These are phyloP conservation scores for Pyrenophora tritici-repentis DNA, from an alignment of 2,329 filamentous ascomycete genomes.

Conservation along the genomic window DNA sequence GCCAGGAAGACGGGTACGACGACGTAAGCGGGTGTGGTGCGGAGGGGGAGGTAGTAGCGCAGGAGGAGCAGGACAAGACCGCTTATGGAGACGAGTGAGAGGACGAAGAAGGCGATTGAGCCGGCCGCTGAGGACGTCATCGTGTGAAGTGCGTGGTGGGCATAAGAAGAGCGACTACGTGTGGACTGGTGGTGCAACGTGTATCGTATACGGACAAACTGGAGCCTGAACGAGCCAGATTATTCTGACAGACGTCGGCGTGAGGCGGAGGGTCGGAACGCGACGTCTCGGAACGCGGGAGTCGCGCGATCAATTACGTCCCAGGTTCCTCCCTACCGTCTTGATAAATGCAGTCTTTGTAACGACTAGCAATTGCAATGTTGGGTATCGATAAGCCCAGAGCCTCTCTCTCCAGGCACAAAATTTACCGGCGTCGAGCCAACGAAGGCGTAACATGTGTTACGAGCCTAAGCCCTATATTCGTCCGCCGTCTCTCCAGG, in stretches of 20 bases:
- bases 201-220: slow-evolving; percentile 5
- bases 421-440: not conserved
- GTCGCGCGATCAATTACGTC: slow-evolving; percentile 13
- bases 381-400: no score
- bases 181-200: slow-evolving; percentile 1
- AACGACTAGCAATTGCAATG: no score
- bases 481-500: not conserved
- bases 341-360: no score
- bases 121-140: slow-evolving; percentile 68
- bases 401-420: not conserved
- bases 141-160: slow-evolving; percentile 14
- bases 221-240: slow-evolving; percentile 4
- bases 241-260: slow-evolving; percentile 9
- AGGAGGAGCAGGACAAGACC: slow-evolving; percentile 80
- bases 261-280: slow-evolving; percentile 20
- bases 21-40: slow-evolving; percentile 87
- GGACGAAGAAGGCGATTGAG: slow-evolving; percentile 76
- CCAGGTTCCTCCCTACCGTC: no score
- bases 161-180: slow-evolving; percentile 17
- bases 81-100: slow-evolving; percentile 75
- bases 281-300: slow-evolving; percentile 26
- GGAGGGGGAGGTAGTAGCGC: slow-evolving; percentile 86
- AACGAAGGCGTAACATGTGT: slow-evolving; percentile 1
- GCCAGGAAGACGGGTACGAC: slow-evolving; percentile 93
- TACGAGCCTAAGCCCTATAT: slow-evolving; percentile 1